Conservation (phyloP, 2,329 filamentous ascomycete genomes). For the Colletotrichum camelliae region DNA sequence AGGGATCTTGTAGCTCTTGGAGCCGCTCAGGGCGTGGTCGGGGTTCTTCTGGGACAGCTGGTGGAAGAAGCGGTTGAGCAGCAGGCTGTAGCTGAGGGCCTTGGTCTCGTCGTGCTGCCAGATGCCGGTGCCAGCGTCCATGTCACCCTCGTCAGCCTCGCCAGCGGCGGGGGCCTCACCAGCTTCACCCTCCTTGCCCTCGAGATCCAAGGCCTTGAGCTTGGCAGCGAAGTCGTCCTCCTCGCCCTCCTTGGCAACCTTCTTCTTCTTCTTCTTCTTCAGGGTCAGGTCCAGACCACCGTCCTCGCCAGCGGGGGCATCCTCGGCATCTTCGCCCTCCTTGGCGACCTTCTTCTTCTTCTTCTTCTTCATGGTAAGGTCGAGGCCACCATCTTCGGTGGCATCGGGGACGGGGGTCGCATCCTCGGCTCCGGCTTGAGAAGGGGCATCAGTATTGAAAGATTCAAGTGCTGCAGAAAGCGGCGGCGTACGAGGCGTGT, state of each 20-base stretch:
- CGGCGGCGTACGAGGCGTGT: slow-evolving; percentile 72
- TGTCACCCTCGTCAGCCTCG: slow-evolving; percentile 72
- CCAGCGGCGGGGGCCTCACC: slow-evolving; percentile 55
- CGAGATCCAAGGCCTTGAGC: slow-evolving; percentile 66
- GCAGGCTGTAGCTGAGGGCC: slow-evolving; percentile 81
- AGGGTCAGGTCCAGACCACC: slow-evolving; percentile 64
- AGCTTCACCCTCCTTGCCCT: slow-evolving; percentile 69
- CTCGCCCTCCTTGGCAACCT: slow-evolving; percentile 62
- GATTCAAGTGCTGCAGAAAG: slow-evolving; percentile 58
- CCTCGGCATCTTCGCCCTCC: slow-evolving; percentile 58
- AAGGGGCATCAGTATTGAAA: slow-evolving; percentile 56
- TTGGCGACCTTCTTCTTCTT: slow-evolving; percentile 74
- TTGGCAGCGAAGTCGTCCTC: slow-evolving; percentile 67
- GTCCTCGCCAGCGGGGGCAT: slow-evolving; percentile 51
- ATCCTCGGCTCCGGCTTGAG: slow-evolving; percentile 44
- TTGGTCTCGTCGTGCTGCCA: slow-evolving; percentile 83
- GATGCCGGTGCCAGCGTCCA: slow-evolving; percentile 87
- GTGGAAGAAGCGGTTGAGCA: slow-evolving; percentile 92
- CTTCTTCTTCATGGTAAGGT: slow-evolving; percentile 70
- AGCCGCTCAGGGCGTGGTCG: slow-evolving; percentile 86
- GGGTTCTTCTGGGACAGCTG: slow-evolving; percentile 96
- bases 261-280: slow-evolving; percentile 86
- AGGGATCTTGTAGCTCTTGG: slow-evolving; percentile 98
- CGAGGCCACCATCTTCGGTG: slow-evolving; percentile 62
- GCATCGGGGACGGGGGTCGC: slow-evolving; percentile 43